Base-by-base conservation (phyloP, 805 yeast species). In the Wickerhamiella occidentalis region DNA sequence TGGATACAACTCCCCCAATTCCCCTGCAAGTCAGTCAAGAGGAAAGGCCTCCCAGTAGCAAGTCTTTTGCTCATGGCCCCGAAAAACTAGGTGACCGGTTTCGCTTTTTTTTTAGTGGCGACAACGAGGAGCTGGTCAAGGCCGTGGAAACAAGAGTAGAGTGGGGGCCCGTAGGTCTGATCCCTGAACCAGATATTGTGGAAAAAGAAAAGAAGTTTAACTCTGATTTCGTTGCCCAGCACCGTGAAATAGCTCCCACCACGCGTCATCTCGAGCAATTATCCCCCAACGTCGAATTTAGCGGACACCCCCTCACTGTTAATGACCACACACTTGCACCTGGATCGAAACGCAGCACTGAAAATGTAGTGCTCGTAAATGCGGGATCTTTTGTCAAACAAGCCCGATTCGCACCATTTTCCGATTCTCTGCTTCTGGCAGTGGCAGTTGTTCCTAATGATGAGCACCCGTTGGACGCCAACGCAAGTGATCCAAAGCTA, bases 141-240 rank as follows among this genome's bases (percentile, higher is more conserved):
- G 62, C 76, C 2, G 62, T 75, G 3, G 61, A 68, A 21, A 67
- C 71, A 33, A 73, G 80, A 51, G 68, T 66, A 15, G 64, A 63
- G 3, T 80, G 82, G 77, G 77, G 76, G 30, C 61, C 62, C 1
- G 62, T 67, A 23, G 53, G 76, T 35, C 78, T 78, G 52, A 62
- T 55, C 59, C 76, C 56, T 65, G 69, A 25, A 64, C 66, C 35
- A 55, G 61, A 3, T 52, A 60, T 45, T 4, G 40, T 40, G 15
- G 30, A 38, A 2, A 33, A 12, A 23, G 25, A 25, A 7, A 22
- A 8, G 3, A 12, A 21, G 11, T 36, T 37, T 19, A 19, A 17
- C 17, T 15, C 29, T 7, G 26, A 17, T 6, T 19, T 21, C 13
- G 19, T 11, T 21, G 37, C 42, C 13, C 21, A 35, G 11, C n/a